phyloP scores from a whole-genome alignment of 164 flowering plant genomes.

The Magnolia kwangsiensis region DNA sequence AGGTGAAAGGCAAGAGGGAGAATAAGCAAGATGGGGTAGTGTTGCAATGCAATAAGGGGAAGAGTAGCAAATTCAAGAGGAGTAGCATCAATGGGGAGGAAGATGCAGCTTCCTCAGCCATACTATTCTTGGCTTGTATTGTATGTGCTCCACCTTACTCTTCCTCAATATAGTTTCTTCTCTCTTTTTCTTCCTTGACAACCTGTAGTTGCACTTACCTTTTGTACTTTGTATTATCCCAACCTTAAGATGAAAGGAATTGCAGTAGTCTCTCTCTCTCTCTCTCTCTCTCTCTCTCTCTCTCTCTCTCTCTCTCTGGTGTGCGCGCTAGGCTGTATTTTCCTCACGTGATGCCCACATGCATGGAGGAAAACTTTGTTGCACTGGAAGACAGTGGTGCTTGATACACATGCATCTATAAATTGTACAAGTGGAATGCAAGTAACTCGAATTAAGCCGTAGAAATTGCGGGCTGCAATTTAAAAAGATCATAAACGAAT shows the following conservation, averaged over 20 bases:
- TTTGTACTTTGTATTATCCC: no score
- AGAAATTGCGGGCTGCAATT: no score
- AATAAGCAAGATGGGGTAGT: conserved; percentile 25
- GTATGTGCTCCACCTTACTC: conserved; percentile 42
- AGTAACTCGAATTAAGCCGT: no score
- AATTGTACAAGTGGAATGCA: no score
- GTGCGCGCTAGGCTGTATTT: no score
- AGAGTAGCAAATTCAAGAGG: conserved; percentile 63
- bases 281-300: not conserved
- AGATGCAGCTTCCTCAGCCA: conserved; percentile 81
- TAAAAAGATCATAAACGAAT: no score
- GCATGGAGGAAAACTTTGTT: no score
- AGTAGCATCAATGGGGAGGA: conserved; percentile 58
- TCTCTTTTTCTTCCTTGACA: not conserved
- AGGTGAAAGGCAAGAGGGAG: not conserved
- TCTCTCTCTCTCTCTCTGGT: no score
- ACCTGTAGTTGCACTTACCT: no score
- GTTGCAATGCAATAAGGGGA: conserved; percentile 67
- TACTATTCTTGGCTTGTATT: conserved; percentile 76
- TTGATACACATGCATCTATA: no score
- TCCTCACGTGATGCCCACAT: no score
- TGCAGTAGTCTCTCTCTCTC: not conserved
- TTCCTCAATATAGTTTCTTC: conserved; percentile 2
- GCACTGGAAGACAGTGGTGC: no score
- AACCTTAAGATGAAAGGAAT: not conserved